Evolutionary conservation across 1,284 basidiomycete species (phyloP), one percentile per base, ranked within the genome.

Genomic region (Malassezia yamatoensis): DNA sequence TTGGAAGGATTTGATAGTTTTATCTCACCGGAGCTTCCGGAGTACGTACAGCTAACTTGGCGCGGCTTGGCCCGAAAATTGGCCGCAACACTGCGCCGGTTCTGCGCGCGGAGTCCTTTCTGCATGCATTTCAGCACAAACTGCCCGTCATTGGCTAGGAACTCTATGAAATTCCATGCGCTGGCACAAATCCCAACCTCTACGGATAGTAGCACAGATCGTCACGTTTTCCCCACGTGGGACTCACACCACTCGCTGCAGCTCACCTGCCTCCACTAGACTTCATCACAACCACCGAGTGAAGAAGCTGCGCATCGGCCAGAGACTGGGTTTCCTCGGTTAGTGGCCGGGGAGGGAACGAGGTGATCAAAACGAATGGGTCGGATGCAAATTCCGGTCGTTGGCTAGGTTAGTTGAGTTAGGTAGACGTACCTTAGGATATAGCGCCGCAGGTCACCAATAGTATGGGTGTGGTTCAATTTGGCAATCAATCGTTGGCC

Each of bases 391-490:
- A 61, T 36, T 66, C 71, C n/a, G 71, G 65, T 15, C 63, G 66
- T 0, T 65, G 60, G 15, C 65, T 69, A 59, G 2, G n/a, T 35
- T 10, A 42, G 37, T 13, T 4, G 21, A 24, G 38, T 18, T 16
- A 48, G 16, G 16, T 43, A 47, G 6, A 85, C 88, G 62, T 74
- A 94, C 87, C 87, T 86, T 62, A 90, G 85, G 78, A 96, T 89
- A 73, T 89, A 89, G 64, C 80, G 82, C 50, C 90, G 80, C 47
- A 96, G 80, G 68, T 96, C 90, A 9, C 81, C 81, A 8, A 98
- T 83, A 0, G 88, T 96, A 71, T 96, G 90, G 10, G 83, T 85
- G 53, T 90, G 79, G 76, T 98, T 98, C 85, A 96, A 87, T 51
- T 87, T 79, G 44, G 82, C 85, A 2, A 90, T 85, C 75, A 93